These are phyloP conservation scores for Hansenula sp. DNA, from an alignment of 1,139 yeast genomes.

Conservation along the genomic window DNA sequence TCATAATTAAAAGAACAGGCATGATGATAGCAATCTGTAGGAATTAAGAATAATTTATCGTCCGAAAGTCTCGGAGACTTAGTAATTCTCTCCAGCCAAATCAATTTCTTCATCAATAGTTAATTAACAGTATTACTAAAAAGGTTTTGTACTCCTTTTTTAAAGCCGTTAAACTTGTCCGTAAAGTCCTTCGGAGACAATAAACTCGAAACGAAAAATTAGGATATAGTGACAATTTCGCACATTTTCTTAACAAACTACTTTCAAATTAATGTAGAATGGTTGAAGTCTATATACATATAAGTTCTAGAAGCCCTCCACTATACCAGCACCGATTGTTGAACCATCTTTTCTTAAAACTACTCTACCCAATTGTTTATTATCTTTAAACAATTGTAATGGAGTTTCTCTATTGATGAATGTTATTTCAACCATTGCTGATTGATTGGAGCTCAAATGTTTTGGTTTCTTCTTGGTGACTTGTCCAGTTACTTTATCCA, in stretches of 20 bases:
- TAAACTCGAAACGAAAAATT: too few relatives aligned
- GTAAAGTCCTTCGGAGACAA: too few relatives aligned
- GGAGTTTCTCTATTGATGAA: conserved; percentile 57
- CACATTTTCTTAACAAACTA: too few relatives aligned
- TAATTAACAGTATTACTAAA: too few relatives aligned
- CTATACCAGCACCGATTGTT: conserved; percentile 85
- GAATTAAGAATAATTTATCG: too few relatives aligned
- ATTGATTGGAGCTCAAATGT: conserved; percentile 70
- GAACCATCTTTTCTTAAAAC: conserved; percentile 82
- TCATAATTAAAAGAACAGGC: not conserved
- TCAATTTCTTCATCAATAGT: too few relatives aligned
- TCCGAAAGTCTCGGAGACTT: too few relatives aligned
- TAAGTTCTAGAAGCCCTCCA: conserved; percentile 23
- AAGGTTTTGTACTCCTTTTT: too few relatives aligned
- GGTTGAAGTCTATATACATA: conserved; percentile 44
- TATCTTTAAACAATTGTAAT: conserved; percentile 52
- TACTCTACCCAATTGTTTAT: conserved; percentile 69
- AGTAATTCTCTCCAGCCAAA: too few relatives aligned
- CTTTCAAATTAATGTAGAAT: too few relatives aligned
- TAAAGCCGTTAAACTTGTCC: too few relatives aligned
- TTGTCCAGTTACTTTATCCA: conserved; percentile 40
- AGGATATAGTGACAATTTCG: too few relatives aligned
- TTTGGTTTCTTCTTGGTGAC: conserved; percentile 50
- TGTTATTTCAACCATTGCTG: conserved; percentile 68
- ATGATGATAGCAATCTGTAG: conserved; percentile 13